Base-by-base conservation (phyloP, 345 rosid species). In the Atalantia buxifolia region DNA sequence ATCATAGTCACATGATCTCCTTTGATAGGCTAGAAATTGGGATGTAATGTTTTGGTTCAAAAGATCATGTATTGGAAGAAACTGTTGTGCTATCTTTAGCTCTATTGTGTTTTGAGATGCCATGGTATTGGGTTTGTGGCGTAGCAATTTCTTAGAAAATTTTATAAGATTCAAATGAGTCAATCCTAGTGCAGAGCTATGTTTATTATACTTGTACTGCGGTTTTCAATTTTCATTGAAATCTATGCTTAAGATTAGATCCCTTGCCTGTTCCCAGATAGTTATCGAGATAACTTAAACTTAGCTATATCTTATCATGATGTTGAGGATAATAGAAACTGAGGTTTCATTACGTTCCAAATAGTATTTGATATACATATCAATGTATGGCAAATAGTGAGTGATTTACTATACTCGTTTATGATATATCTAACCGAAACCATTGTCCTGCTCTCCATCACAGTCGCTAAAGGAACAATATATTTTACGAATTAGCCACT, bases 381-480 rank as follows among this genome's bases (percentile, higher is more conserved):
- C 50, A 45, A 42, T 10, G 30, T 61, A 38, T 57, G 14, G 22
- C 33, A 48, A 71, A 48, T 36, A 42, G 22, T 16, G 55, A 30
- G 21, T 5, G 42, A 10, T 70, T 56, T 10, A 77, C 9, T 78
- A 4, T 55, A 27, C 24, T 30, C 24, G 16, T 45, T 59, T 56
- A 25, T 59, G 18, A 45, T 12, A 45, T 45, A 45, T 45, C 50
- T 45, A 45, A 45, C 67, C 57, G 87, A 87, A 83, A 92, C 85
- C 97, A 97, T 7, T 88, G 87, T 9, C 97, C 97, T 13, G 88
- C 94, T 13, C 18, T 45, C 0, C 50, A 57, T 86, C 93, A 7
- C 89, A 86, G 77, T 95, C 88, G 75, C 87, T 89, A 27, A 90
- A 89, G 83, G 97, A 93, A 68, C 90, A 88, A 74, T 87, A 88